Base-by-base conservation (phyloP, 371 early-diverging fungal genomes). In the Capniomyces stellatus region DNA sequence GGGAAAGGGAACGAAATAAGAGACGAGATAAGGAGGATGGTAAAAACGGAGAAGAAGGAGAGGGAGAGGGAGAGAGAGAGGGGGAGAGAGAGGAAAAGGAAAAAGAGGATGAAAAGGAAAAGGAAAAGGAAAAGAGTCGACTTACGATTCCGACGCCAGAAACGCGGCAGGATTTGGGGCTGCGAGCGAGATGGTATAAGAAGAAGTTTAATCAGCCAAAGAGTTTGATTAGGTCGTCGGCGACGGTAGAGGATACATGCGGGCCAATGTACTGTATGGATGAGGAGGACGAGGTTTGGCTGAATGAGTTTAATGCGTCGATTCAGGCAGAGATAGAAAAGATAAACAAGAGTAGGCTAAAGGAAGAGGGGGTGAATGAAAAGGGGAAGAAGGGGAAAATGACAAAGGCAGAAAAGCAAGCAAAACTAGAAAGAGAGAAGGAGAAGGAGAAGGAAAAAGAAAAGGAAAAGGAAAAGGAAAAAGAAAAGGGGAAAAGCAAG, bases 141-240 rank as follows among this genome's bases (percentile, higher is more conserved):
- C 67, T 60, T 6, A 82, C 79, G 55, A 96, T 96, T 57, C 97
- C 97, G 2, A 88, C 86, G 1, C 97, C 97, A 18, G 87, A 91
- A 71, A 93, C 95, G 19, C 82, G 83, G 22, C 67, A 68, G 29
- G 64, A 64, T 43, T 75, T 82, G 18, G 67, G 72, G 22, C 76
- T 81, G 30, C 86, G 82, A 57, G 70, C 71, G 10, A 62, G 61
- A 27, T 73, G 81, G 43, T 90, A 95, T 60, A 70, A 75, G 8
- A 70, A 66, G 29, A 66, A 52, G 10, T 90, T 77, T 62, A 67
- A 76, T 28, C 76, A 77, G 29, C 88, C 92, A 13, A 75, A 74
- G n/a, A 74, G 80, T n/a, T 70, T 81, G 44, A 86, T 94, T 43
- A 75, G 85, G n/a, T 94, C 83, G 60, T 84, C 88, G 8, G 76